Percentiles rank a stretch among this genome's conserved stretches.
Evolutionary conservation across 768 basidiomycete genomes (phyloP).

Genomic region (Multifurca ochricompacta): DNA sequence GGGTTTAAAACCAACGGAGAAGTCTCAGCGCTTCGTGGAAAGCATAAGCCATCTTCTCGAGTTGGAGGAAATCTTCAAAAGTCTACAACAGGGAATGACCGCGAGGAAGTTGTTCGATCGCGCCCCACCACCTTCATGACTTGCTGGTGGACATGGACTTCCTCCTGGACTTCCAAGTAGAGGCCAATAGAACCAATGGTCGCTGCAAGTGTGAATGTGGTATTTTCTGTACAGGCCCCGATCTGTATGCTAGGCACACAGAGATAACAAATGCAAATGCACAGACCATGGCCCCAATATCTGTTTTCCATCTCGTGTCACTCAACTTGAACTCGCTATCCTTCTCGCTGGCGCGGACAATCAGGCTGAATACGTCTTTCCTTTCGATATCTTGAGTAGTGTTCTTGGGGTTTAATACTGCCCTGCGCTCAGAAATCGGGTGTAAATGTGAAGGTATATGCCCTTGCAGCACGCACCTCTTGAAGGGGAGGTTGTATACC

Average conservation of each 20-base stretch:
- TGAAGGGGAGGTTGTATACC: slow-evolving; percentile 8
- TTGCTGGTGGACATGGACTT: slow-evolving; percentile 29
- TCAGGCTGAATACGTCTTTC: slow-evolving; percentile 18
- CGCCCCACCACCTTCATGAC: slow-evolving; percentile 23
- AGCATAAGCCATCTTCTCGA: slow-evolving; percentile 27
- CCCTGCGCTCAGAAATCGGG: slow-evolving; percentile 15
- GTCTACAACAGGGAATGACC: slow-evolving; percentile 4
- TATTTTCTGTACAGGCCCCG: slow-evolving; percentile 26
- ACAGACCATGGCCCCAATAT: slow-evolving; percentile 21
- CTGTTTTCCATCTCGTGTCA: slow-evolving; percentile 18
- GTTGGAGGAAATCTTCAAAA: slow-evolving; percentile 24
- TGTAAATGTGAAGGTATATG: background rate
- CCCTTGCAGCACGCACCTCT: background rate
- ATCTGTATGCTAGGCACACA: too few relatives aligned
- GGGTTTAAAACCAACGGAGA: slow-evolving; percentile 25
- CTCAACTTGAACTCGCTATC: slow-evolving; percentile 4
- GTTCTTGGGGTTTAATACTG: slow-evolving; percentile 1
- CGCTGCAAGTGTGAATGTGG: slow-evolving; percentile 28
- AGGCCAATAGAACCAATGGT: slow-evolving; percentile 28
- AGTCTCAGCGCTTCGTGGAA: slow-evolving; percentile 30
- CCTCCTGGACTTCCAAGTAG: slow-evolving; percentile 27
- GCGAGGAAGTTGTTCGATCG: too few relatives aligned
- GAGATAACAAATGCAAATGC: background rate
- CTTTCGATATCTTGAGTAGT: background rate
- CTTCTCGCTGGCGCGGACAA: slow-evolving; percentile 17